A percentile compares a stretch with the other conserved stretches of the same genome.
phyloP scores from a whole-genome alignment of 2,329 filamentous ascomycete species.

The Exophiala alcalophila region DNA sequence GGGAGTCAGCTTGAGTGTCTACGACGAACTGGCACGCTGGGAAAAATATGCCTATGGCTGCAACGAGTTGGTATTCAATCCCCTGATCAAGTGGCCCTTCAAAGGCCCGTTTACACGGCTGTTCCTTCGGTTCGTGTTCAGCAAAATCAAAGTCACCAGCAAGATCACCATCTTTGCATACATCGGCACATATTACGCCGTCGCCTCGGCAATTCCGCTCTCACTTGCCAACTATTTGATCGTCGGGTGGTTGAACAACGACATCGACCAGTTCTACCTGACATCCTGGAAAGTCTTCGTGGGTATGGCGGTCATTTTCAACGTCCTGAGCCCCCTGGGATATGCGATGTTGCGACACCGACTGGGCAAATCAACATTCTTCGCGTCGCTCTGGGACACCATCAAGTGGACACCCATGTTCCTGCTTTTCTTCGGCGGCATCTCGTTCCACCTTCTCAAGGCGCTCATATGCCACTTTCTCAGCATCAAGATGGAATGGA shows the following conservation, averaged over 20 bases:
- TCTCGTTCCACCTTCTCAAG: conserved; percentile 67
- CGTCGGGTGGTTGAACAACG: conserved; percentile 66
- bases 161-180: conserved; percentile 70
- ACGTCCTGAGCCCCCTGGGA: conserved; percentile 56
- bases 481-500: conserved; percentile 81
- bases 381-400: conserved; percentile 54
- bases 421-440: conserved; percentile 75
- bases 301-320: conserved; percentile 61
- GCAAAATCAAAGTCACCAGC: conserved; percentile 56
- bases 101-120: conserved; percentile 73
- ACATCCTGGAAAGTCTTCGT: conserved; percentile 51
- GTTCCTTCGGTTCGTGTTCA: conserved; percentile 70
- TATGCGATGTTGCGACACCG: conserved; percentile 64
- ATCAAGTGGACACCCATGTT: conserved; percentile 61
- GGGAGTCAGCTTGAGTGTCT: conserved; percentile 76
- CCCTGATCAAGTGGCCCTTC: conserved; percentile 67
- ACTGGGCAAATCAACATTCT: conserved; percentile 52
- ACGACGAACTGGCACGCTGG: conserved; percentile 79
- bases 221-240: conserved; percentile 68
- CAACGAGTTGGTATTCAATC: conserved; percentile 77
- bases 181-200: conserved; percentile 61
- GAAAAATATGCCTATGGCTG: conserved; percentile 84
- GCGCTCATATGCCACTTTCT: conserved; percentile 79
- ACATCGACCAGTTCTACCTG: conserved; percentile 64
- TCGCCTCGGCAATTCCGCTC: conserved; percentile 63